These are phyloP conservation scores for Colletotrichum orbiculare DNA, from an alignment of 2,329 filamentous ascomycete genomes.

Conservation along the genomic window DNA sequence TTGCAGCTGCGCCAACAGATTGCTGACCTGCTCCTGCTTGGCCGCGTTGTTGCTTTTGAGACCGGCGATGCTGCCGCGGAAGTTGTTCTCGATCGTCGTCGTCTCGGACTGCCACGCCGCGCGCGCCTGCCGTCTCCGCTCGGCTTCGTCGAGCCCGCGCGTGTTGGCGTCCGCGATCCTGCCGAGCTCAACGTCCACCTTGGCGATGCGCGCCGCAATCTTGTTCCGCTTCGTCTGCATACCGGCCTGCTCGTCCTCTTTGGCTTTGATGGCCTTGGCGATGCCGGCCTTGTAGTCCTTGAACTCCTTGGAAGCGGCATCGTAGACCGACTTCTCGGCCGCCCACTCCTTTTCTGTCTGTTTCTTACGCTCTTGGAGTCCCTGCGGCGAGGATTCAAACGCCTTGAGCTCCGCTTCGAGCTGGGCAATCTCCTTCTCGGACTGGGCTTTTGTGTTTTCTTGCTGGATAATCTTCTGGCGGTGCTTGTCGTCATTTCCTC, in stretches of 20 bases:
- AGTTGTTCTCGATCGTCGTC: conserved; percentile 56
- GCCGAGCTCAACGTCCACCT: conserved; percentile 78
- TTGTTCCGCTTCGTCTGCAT: conserved; percentile 78
- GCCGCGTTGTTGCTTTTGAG: conserved; percentile 49
- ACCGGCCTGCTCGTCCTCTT: conserved; percentile 72
- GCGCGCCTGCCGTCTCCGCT: conserved; percentile 65
- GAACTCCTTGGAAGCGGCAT: conserved; percentile 64
- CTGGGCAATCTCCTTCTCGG: conserved; percentile 65
- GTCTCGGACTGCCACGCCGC: conserved; percentile 59
- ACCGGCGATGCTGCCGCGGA: conserved; percentile 52
- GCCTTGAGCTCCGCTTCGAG: conserved; percentile 71
- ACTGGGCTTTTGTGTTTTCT: conserved; percentile 77
- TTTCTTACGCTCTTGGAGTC: conserved; percentile 68
- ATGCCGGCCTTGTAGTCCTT: conserved; percentile 69
- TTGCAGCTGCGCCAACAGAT: conserved; percentile 50
- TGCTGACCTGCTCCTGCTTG: conserved; percentile 54
- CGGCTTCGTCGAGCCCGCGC: conserved; percentile 72
- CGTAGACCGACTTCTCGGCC: conserved; percentile 68
- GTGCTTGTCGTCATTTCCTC: conserved; percentile 80
- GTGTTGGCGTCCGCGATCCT: conserved; percentile 77
- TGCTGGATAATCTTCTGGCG: conserved; percentile 81
- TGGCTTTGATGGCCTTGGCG: conserved; percentile 70
- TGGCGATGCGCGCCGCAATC: conserved; percentile 75
- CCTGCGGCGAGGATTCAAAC: conserved; percentile 71
- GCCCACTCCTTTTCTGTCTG: conserved; percentile 63